Evolutionary conservation across 2,329 filamentous ascomycete species (phyloP), one percentile per base, ranked within the genome.

Genomic region (Talaromyces marneffei): DNA sequence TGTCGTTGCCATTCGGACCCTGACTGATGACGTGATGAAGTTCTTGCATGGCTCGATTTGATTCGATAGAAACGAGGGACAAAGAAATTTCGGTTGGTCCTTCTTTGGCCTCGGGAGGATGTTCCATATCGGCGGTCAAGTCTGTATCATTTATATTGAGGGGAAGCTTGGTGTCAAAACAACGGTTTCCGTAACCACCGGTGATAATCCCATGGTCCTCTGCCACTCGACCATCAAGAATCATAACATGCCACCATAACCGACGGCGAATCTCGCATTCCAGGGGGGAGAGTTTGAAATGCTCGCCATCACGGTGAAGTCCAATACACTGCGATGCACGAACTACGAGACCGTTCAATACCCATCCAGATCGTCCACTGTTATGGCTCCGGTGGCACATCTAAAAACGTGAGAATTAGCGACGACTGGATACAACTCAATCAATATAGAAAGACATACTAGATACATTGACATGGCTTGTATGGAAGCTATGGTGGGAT

Each of bases 181-280:
- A 71, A 18, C 76, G n/a, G n/a, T n/a, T 75, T 64, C 78, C 83
- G 79, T 1, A 77, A 18, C 48, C 48, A 52, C 48, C 79, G 1
- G 80, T 77, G 65, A 81, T 79, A 42, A 79, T 79, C 0, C 85
- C 84, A 63, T 85, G 82, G 61, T 86, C 84, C 64, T 87, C 84
- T 2, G 80, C 81, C 1, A 81, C 79, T 53, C 83, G 73, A 79
- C 77, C 82, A 46, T 57, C 55, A 23, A 42, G 29, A 14, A 27
- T 33, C 14, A 23, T 16, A 6, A 86, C 70, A 61, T 83, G 79
- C 82, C 83, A 86, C 84, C 84, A 87, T 4, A 85, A 71, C 20
- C 84, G 75, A 62, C 84, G 77, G 18, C 84, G 76, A 75, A 85
- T 83, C 68, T 87, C 85, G 4, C 82, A 78, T 61, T 86, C 82